Percentiles rank a stretch among this genome's conserved stretches.
These are phyloP conservation scores for Aureobasidium leucospermi DNA, from an alignment of 2,329 filamentous ascomycete genomes.

Conservation along the genomic window DNA sequence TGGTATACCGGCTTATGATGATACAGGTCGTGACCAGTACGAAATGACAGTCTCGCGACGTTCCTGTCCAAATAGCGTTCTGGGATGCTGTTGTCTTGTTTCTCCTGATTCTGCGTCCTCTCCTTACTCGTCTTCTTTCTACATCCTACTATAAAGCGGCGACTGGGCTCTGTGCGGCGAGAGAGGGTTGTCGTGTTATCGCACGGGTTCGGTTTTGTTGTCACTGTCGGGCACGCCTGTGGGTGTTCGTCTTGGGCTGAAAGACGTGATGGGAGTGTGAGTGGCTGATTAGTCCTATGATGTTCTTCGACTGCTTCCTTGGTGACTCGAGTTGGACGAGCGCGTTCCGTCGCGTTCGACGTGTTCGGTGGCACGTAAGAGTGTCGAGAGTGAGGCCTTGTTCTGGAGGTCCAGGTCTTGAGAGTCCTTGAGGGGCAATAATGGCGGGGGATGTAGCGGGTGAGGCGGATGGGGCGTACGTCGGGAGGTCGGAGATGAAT, in stretches of 20 bases:
- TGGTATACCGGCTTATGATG: too few relatives aligned
- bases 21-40: too few relatives aligned
- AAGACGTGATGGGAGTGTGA: too few relatives aligned
- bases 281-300: too few relatives aligned
- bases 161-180: not conserved
- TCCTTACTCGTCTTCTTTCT: not conserved
- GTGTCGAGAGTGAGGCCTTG: slow-evolving; percentile 1
- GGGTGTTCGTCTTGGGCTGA: too few relatives aligned
- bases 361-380: slow-evolving; percentile 5
- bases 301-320: not conserved
- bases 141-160: not conserved
- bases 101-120: not conserved
- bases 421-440: not conserved
- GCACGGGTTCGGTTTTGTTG: not conserved
- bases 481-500: not conserved
- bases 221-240: too few relatives aligned
- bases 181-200: slow-evolving; percentile 5
- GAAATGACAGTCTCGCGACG: too few relatives aligned
- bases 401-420: not conserved
- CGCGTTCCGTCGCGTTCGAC: not conserved
- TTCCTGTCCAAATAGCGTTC: too few relatives aligned
- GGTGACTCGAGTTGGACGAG: not conserved
- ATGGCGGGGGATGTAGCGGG: not conserved
- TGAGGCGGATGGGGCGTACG: not conserved
- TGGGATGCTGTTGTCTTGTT: not conserved